Base-by-base conservation (phyloP, 495 filamentous ascomycete genomes). In the Paragyromitra xinjiangensis region DNA sequence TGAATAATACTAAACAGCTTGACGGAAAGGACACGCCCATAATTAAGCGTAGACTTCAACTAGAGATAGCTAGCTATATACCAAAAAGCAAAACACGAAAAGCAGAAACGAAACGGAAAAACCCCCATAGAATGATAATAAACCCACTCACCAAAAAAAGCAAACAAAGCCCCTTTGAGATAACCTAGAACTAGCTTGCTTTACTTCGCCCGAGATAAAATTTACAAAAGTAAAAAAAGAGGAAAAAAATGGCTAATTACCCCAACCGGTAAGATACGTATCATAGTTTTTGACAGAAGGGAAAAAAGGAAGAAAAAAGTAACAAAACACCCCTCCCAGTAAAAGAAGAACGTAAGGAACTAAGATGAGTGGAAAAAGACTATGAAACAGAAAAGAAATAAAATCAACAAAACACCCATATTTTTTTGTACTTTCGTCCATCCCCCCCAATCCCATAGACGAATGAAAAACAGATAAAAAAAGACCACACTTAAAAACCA, bases 281-380 rank as follows among this genome's bases (percentile, higher is more conserved):
- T 58, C 55, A 34, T 58, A 58, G 59, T 22, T 29, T 59, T 37
- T 40, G 44, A 24, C n/a, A 44, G 39, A 19, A 22, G n/a, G 39
- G 19, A 4, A 44, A 19, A 40, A 34, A 65, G 22, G 4, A 37
- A 39, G 34, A 24, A 50, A 39, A 44, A 48, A 40, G 26, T 26
- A 45, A 76, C 26, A 77, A 73, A 77, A 73, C 50, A 77, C 59
- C 74, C 74, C 61, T 65, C 73, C 74, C 51, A 77, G n/a, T 56
- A 26, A 56, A 56, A 56, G 9, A 26, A 6, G 22, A 56, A 56
- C 44, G 44, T 63, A 51, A 71, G 40, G 48, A 29, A 42, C 26
- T 70, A 45, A 56, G 22, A 56, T 56, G 50, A 44, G 55, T 34
- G 24, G 22, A 26, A 58, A 48, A 26, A 76, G 48, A 59, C 26